Evolutionary conservation across 331 rosid species (phyloP), one percentile per base, ranked within the genome.

Genomic region (Telfairia occidentalis): DNA sequence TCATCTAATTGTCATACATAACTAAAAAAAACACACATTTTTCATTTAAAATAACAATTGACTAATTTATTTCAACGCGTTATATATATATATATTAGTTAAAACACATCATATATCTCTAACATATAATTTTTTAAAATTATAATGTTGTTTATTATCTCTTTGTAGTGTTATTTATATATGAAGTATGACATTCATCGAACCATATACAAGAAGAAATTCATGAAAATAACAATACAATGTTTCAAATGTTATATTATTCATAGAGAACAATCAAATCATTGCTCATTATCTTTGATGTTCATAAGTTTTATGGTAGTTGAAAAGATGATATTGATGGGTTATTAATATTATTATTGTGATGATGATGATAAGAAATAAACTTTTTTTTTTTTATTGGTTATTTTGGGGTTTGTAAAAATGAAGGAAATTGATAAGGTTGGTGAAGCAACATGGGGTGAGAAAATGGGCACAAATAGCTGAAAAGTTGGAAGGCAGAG

Each of bases 401-500:
- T 13, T 5, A 59, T 29, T 40, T 40, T 10, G 7, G 66, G 37
- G 9, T 12, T 26, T 57, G 43, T 30, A 12, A 55, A 23, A 71
- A 32, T 50, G 38, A 58, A 94, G 99, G 76, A 88, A 87, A 73
- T 34, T 95, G 75, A 29, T 83, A 0, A 87, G 64, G 81, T 72
- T 94, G 84, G 97, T 94, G 89, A 87, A 88, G 87, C 87, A 87
- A 76, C 40, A 87, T 83, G 98, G 97, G 24, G 83, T 76, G 61
- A 83, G 86, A 45, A 94, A 91, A 87, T 94, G 98, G 98, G 90
- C 97, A 61, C 89, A 85, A 76, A 87, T 94, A 66, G 91, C 97
- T 15, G 96, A 89, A 65, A 86, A 80, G 16, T 78, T 94, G 81
- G 87, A 66, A 19, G 96, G 96, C 43, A 87, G 98, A 79, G 96